Percentiles rank a stretch among this genome's conserved stretches.
These are phyloP conservation scores for Solanum okadae DNA, from an alignment of 257 asterid genomes.

Conservation along the genomic window DNA sequence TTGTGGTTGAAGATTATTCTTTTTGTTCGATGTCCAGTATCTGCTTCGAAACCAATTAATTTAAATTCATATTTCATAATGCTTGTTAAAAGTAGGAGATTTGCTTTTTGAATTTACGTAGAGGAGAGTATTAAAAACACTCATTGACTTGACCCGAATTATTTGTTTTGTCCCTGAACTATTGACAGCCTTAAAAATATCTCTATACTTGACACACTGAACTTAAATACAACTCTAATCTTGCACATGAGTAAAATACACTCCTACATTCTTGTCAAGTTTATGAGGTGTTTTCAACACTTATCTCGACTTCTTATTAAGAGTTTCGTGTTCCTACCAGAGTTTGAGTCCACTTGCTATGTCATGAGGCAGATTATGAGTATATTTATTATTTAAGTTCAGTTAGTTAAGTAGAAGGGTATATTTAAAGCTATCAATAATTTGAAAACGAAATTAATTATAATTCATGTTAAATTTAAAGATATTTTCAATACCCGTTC, in stretches of 20 bases:
- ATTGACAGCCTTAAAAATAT: too few relatives aligned
- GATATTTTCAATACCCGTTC: too few relatives aligned
- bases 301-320: too few relatives aligned
- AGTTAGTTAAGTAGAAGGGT: too few relatives aligned
- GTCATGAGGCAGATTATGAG: background rate
- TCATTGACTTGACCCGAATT: rapidly evolving
- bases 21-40: rapidly evolving
- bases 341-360: background rate
- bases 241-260: background rate
- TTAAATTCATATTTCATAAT: rapidly evolving
- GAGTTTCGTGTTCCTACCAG: background rate
- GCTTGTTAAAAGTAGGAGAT: background rate
- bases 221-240: rapidly evolving
- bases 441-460: too few relatives aligned
- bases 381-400: too few relatives aligned
- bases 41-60: background rate
- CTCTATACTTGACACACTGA: too few relatives aligned
- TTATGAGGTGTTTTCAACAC: too few relatives aligned
- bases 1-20: background rate
- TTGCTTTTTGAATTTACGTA: background rate
- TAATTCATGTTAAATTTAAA: too few relatives aligned
- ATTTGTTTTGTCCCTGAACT: too few relatives aligned
- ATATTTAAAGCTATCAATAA: background rate
- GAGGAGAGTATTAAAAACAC: background rate
- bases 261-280: too few relatives aligned